Evolutionary conservation across 805 yeast genomes (phyloP).

Genomic region (Metschnikowia bowlesiae): DNA sequence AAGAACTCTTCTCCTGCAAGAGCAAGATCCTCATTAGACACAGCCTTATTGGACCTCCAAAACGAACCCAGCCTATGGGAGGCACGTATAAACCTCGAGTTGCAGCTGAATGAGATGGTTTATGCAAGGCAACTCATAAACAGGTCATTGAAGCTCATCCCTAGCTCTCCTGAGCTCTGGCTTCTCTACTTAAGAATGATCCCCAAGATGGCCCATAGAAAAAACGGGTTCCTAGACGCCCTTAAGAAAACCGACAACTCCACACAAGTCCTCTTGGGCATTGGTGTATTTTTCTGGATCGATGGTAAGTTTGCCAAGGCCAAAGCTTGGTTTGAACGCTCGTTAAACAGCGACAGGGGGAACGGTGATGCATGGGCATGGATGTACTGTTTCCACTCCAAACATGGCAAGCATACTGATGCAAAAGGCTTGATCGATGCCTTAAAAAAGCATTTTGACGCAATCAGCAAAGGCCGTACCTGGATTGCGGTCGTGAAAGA

Average conservation of each 20-base stretch:
- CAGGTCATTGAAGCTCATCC: constrained; percentile 55
- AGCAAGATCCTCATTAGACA: constrained; percentile 71
- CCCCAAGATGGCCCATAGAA: constrained; percentile 46
- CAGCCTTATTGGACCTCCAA: constrained; percentile 53
- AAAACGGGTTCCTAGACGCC: constrained; percentile 65
- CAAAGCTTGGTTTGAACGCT: constrained; percentile 68
- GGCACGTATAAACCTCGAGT: constrained; percentile 57
- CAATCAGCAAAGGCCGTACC: constrained; percentile 54
- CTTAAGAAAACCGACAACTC: constrained; percentile 61
- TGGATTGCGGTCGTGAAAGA: constrained; percentile 55
- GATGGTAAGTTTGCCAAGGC: constrained; percentile 64
- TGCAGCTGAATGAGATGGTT: constrained; percentile 38
- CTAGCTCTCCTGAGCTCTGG: constrained; percentile 64
- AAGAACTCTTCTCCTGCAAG: constrained; percentile 40
- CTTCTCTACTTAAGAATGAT: constrained; percentile 47
- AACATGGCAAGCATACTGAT: constrained; percentile 9
- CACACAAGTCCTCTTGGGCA: constrained; percentile 51
- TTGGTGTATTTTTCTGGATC: constrained; percentile 65
- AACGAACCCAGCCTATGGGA: constrained; percentile 52
- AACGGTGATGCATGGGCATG: constrained; percentile 80
- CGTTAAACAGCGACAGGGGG: constrained; percentile 49
- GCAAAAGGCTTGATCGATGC: neutral
- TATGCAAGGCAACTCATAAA: constrained; percentile 55
- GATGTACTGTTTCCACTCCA: constrained; percentile 32
- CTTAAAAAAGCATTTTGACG: constrained; percentile 5